phyloP scores from a whole-genome alignment of 2,329 filamentous ascomycete genomes.

The Ascomycota sp. region DNA sequence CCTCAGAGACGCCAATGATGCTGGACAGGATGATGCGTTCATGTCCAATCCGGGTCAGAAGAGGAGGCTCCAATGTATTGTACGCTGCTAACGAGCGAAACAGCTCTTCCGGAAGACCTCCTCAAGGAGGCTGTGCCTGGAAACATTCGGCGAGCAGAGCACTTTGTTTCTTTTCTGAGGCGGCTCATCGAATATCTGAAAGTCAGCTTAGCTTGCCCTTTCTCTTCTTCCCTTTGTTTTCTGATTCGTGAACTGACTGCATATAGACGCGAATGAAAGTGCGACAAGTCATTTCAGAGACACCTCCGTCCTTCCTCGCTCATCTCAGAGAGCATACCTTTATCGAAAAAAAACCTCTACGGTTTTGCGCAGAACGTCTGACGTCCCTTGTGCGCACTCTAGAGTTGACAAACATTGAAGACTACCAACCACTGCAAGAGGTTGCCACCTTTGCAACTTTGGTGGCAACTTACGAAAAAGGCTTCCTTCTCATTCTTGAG shows the following conservation, averaged over 20 bases:
- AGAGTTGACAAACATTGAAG: slow-evolving; percentile 92
- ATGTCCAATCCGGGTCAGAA: slow-evolving; percentile 69
- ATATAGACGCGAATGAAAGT: slow-evolving; percentile 85
- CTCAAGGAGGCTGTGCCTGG: slow-evolving; percentile 91
- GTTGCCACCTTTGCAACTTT: slow-evolving; percentile 94
- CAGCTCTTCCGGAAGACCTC: slow-evolving; percentile 73
- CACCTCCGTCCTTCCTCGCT: slow-evolving; percentile 76
- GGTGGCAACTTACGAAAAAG: slow-evolving; percentile 90
- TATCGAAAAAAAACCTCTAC: slow-evolving; percentile 85
- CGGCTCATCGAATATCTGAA: slow-evolving; percentile 95
- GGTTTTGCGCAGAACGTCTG: slow-evolving; percentile 85
- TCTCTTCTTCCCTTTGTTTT: neutral
- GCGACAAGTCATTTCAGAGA: slow-evolving; percentile 90
- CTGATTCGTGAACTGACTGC: neutral
- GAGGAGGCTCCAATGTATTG: slow-evolving; percentile 1
- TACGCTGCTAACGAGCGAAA: slow-evolving; percentile 4
- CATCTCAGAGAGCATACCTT: slow-evolving; percentile 93
- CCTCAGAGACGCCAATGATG: slow-evolving; percentile 69
- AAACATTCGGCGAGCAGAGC: slow-evolving; percentile 87
- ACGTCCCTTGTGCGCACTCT: slow-evolving; percentile 88
- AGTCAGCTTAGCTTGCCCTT: slow-evolving; percentile 13
- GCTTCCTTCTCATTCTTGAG: slow-evolving; percentile 89
- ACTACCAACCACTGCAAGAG: slow-evolving; percentile 91
- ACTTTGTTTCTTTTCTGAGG: slow-evolving; percentile 88
- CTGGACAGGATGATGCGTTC: slow-evolving; percentile 81